Evolutionary conservation across 2,329 filamentous ascomycete genomes (phyloP).

Genomic region (Diaporthe aspalathi): DNA sequence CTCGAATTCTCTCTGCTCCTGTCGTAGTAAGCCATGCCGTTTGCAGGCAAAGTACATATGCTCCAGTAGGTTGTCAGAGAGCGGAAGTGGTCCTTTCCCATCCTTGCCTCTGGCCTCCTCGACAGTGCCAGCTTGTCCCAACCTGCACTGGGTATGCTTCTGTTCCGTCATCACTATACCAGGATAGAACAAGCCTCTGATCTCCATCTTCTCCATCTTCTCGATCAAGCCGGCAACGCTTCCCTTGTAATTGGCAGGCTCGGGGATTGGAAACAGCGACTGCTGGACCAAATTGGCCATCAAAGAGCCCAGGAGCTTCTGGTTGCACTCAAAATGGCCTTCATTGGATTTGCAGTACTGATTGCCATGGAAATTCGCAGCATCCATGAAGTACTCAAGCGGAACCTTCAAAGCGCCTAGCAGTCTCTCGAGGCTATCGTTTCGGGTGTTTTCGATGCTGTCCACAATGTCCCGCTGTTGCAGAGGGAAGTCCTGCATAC

Average conservation of each 20-base stretch:
- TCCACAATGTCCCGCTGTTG: slow-evolving; percentile 6
- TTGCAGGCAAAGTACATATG: slow-evolving; percentile 35
- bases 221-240: slow-evolving; percentile 23
- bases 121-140: slow-evolving; percentile 32
- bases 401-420: slow-evolving; percentile 22
- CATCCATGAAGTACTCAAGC: slow-evolving; percentile 28
- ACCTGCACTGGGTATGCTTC: slow-evolving; percentile 33
- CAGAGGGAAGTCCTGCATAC: slow-evolving; percentile 19
- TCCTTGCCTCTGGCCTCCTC: slow-evolving; percentile 14
- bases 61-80: slow-evolving; percentile 32
- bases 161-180: slow-evolving; percentile 34
- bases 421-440: slow-evolving; percentile 13
- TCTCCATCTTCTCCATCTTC: slow-evolving; percentile 33
- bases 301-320: slow-evolving; percentile 38
- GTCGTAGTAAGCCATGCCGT: background rate
- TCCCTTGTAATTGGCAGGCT: slow-evolving; percentile 18
- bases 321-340: slow-evolving; percentile 35
- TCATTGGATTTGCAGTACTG: slow-evolving; percentile 35
- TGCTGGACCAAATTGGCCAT: slow-evolving; percentile 34
- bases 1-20: slow-evolving; percentile 33
- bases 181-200: slow-evolving; percentile 33
- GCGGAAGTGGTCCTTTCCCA: slow-evolving; percentile 7
- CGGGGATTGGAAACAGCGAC: slow-evolving; percentile 35
- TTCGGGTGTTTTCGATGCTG: slow-evolving; percentile 24
- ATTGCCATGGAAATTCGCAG: background rate